These are phyloP conservation scores for Aspergillus novoparasiticus DNA, from an alignment of 2,329 filamentous ascomycete genomes.

Conservation along the genomic window DNA sequence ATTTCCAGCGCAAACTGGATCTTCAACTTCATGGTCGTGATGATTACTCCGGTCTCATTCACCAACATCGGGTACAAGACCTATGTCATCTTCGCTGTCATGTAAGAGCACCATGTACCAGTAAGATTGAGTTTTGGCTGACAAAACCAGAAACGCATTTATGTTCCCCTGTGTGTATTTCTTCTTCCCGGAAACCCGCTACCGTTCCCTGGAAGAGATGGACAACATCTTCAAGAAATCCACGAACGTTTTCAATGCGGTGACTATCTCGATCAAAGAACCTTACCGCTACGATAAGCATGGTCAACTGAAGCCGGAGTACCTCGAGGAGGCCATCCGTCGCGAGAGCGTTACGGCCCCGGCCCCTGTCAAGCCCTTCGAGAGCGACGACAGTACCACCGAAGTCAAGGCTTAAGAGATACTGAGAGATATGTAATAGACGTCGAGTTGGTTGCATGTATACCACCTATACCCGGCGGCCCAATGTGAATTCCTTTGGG, in stretches of 20 bases:
- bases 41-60: conserved; percentile 65
- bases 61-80: conserved; percentile 57
- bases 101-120: conserved; percentile 35
- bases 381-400: conserved; percentile 28
- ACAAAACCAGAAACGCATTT: conserved; percentile 51
- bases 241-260: conserved; percentile 50
- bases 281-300: conserved; percentile 61
- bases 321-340: conserved; percentile 44
- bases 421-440: not conserved
- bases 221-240: conserved; percentile 66
- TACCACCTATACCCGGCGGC: not conserved
- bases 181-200: conserved; percentile 64
- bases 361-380: conserved; percentile 18
- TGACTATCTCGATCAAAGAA: conserved; percentile 53
- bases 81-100: conserved; percentile 60
- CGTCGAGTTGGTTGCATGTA: not conserved
- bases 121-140: conserved; percentile 53
- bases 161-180: conserved; percentile 62
- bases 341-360: conserved; percentile 24
- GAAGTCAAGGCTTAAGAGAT: conserved; percentile 16
- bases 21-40: conserved; percentile 66
- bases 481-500: not conserved
- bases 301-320: conserved; percentile 54
- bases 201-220: conserved; percentile 68
- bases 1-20: conserved; percentile 64